A percentile compares a stretch with the other conserved stretches of the same genome.
Evolutionary conservation across 1,284 basidiomycete species (phyloP).

Genomic region (Boletus semigastroideus): DNA sequence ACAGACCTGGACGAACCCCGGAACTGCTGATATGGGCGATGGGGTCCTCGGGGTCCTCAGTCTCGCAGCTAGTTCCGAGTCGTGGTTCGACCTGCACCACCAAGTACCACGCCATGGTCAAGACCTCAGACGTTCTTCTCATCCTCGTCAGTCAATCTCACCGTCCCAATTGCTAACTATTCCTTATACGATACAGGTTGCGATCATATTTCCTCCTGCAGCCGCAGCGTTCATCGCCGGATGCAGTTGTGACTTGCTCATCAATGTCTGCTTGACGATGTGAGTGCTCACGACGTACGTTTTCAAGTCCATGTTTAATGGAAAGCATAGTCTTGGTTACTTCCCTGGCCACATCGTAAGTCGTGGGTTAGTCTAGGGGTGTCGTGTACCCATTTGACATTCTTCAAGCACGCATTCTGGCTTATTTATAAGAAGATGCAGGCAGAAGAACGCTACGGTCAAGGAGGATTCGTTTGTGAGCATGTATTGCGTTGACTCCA

Average conservation of each 20-base stretch:
- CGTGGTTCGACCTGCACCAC: neutral
- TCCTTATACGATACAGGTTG: slow-evolving; percentile 47
- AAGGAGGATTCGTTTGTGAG: slow-evolving; percentile 64
- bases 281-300: slow-evolving; percentile 35
- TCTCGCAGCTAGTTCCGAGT: neutral
- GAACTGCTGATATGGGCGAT: slow-evolving; percentile 4
- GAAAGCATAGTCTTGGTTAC: slow-evolving; percentile 60
- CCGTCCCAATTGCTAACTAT: neutral
- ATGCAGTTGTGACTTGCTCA: slow-evolving; percentile 70
- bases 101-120: slow-evolving; percentile 27
- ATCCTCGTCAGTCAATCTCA: slow-evolving; percentile 35
- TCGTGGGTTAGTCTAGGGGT: slow-evolving; percentile 1
- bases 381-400: neutral
- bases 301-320: slow-evolving; percentile 2
- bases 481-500: slow-evolving; percentile 3
- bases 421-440: slow-evolving; percentile 76
- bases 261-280: slow-evolving; percentile 72
- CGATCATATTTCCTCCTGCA: slow-evolving; percentile 66
- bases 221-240: slow-evolving; percentile 67
- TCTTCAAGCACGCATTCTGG: slow-evolving; percentile 57
- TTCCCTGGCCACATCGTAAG: slow-evolving; percentile 68
- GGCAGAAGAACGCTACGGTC: slow-evolving; percentile 74
- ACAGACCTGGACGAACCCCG: slow-evolving; percentile 11
- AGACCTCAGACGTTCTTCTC: slow-evolving; percentile 34
- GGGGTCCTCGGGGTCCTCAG: slow-evolving; percentile 20